These are phyloP conservation scores for Metschnikowia baotianmanensis DNA, from an alignment of 805 yeast species.

Conservation along the genomic window DNA sequence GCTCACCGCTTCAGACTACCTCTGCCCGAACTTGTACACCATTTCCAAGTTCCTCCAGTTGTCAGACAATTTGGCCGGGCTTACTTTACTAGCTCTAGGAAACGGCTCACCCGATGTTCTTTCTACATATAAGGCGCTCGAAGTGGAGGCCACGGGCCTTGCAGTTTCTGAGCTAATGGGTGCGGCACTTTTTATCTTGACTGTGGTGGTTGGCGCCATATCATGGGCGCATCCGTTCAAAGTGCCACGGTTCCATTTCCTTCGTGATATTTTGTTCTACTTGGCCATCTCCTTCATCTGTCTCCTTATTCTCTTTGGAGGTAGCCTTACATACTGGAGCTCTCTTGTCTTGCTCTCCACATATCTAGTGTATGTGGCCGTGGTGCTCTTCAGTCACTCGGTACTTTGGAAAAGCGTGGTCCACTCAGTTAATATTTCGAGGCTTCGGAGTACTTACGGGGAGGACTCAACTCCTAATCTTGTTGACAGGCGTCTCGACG, in stretches of 20 bases:
- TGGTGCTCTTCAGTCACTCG: slow-evolving; percentile 32
- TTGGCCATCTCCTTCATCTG: slow-evolving; percentile 48
- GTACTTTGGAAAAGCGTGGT: slow-evolving; percentile 11
- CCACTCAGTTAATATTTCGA: slow-evolving; percentile 10
- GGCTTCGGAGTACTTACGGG: slow-evolving; percentile 16
- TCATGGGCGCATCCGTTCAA: slow-evolving; percentile 62
- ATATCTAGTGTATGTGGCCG: slow-evolving; percentile 58
- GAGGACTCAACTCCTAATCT: slow-evolving; percentile 2
- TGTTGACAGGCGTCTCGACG: slow-evolving; percentile 1
- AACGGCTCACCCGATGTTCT: slow-evolving; percentile 91
- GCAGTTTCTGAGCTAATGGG: slow-evolving; percentile 93
- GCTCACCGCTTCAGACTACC: slow-evolving; percentile 73
- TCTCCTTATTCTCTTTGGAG: slow-evolving; percentile 52
- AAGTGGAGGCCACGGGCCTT: slow-evolving; percentile 63
- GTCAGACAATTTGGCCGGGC: slow-evolving; percentile 78
- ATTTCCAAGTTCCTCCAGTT: slow-evolving; percentile 61
- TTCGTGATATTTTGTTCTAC: slow-evolving; percentile 63
- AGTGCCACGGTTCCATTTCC: slow-evolving; percentile 50
- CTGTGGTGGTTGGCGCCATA: slow-evolving; percentile 79
- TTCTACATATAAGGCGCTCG: slow-evolving; percentile 80
- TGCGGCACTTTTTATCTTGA: slow-evolving; percentile 77
- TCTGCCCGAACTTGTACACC: slow-evolving; percentile 74
- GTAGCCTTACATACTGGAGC: slow-evolving; percentile 51
- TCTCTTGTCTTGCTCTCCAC: slow-evolving; percentile 55
- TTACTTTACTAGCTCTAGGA: slow-evolving; percentile 85